These are phyloP conservation scores for Venturia aucupariae DNA, from an alignment of 2,329 filamentous ascomycete genomes.

Conservation along the genomic window DNA sequence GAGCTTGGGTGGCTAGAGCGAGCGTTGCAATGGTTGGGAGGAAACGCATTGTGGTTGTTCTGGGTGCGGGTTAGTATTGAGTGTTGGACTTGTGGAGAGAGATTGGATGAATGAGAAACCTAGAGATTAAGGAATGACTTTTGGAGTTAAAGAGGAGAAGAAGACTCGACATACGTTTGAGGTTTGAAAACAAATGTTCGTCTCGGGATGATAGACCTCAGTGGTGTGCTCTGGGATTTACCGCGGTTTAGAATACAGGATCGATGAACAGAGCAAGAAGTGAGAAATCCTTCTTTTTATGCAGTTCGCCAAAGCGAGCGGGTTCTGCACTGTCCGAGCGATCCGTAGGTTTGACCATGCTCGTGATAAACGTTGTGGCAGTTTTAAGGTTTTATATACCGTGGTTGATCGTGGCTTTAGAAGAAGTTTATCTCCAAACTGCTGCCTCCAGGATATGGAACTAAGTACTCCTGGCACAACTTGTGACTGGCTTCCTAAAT, in stretches of 20 bases:
- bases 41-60: background rate
- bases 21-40: background rate
- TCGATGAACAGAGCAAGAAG: background rate
- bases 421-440: background rate
- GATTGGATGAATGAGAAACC: background rate
- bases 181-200: background rate
- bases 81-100: background rate
- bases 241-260: background rate
- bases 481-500: too few species aligned
- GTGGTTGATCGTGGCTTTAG: background rate
- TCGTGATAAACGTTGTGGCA: background rate
- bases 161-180: background rate
- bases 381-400: background rate
- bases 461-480: background rate
- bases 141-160: background rate
- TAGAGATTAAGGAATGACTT: background rate
- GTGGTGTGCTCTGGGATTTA: background rate
- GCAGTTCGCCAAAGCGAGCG: background rate
- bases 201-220: background rate
- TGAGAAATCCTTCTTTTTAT: background rate
- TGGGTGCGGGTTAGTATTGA: background rate
- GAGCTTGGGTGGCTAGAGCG: background rate
- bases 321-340: background rate
- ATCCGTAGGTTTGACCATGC: background rate
- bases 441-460: background rate